Conservation (phyloP, 108 stramenopile species). For the Poteriospumella lacustris region DNA sequence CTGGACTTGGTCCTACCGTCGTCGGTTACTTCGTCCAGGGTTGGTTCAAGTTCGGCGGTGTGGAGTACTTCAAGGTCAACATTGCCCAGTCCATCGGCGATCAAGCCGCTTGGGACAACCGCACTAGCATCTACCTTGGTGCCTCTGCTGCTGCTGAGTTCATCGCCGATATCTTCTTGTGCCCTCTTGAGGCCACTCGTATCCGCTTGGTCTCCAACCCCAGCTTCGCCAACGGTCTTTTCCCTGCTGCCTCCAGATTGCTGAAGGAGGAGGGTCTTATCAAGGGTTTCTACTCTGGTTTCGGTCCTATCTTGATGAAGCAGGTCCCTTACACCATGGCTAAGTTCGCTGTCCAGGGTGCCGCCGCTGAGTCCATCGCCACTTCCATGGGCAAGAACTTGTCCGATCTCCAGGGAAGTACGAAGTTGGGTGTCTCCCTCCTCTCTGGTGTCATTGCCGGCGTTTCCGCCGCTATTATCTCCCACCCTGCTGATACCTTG, state of each 20-base stretch:
- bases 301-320: constrained; percentile 89
- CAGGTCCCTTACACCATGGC: constrained; percentile 99
- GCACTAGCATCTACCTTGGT: constrained; percentile 81
- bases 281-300: constrained; percentile 90
- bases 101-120: constrained; percentile 87
- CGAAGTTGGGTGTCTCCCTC: constrained; percentile 76
- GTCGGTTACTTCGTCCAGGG: constrained; percentile 93
- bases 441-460: constrained; percentile 90
- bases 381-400: constrained; percentile 68
- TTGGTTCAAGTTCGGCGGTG: constrained; percentile 99
- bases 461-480: constrained; percentile 93
- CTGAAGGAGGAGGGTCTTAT: constrained; percentile 59
- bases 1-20: constrained; percentile 89
- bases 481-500: constrained; percentile 97
- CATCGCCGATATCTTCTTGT: constrained; percentile 95
- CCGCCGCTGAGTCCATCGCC: constrained; percentile 83
- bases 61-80: constrained; percentile 92
- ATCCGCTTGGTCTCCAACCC: constrained; percentile 93
- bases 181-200: constrained; percentile 94
- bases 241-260: constrained; percentile 81
- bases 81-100: constrained; percentile 71
- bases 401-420: constrained; percentile 39
- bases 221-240: constrained; percentile 74
- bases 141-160: constrained; percentile 85
- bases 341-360: constrained; percentile 95